phyloP scores from a whole-genome alignment of 305 asterid genomes.

The Solanum chacoense region DNA sequence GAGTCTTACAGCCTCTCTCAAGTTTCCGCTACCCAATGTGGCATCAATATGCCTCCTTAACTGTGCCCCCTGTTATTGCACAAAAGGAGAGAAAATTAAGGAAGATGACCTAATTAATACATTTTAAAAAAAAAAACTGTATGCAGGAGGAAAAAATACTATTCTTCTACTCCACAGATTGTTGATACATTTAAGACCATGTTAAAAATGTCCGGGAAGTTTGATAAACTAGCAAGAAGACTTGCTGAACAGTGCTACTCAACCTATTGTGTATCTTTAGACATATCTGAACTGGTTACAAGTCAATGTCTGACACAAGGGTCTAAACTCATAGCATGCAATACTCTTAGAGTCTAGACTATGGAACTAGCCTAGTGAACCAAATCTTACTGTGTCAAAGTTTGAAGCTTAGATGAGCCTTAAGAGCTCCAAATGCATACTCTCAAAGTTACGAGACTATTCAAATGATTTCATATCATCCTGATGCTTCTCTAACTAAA shows the following conservation, averaged over 20 bases:
- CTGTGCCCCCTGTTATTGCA: constrained; percentile 72
- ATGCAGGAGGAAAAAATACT: background rate
- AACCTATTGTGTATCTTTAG: background rate
- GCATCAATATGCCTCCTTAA: constrained; percentile 88
- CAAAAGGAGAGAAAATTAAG: background rate
- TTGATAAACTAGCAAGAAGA: background rate
- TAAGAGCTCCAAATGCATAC: background rate
- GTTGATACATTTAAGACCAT: background rate
- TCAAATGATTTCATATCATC: background rate
- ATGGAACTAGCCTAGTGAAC: background rate
- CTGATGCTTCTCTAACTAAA: background rate
- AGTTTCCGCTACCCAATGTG: constrained; percentile 88
- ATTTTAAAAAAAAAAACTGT: background rate
- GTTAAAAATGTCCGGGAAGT: background rate
- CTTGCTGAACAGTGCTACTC: background rate
- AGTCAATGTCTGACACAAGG: background rate
- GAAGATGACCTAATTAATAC: background rate
- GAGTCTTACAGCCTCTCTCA: constrained; percentile 89
- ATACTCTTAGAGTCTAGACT: background rate
- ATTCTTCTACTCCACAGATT: background rate
- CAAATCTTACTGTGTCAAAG: background rate
- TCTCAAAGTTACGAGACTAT: background rate
- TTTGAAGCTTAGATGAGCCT: background rate
- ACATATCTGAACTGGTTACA: background rate
- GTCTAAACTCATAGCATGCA: background rate